phyloP scores from a whole-genome alignment of 169 alveolate species.

The Miamiensis avidus region DNA sequence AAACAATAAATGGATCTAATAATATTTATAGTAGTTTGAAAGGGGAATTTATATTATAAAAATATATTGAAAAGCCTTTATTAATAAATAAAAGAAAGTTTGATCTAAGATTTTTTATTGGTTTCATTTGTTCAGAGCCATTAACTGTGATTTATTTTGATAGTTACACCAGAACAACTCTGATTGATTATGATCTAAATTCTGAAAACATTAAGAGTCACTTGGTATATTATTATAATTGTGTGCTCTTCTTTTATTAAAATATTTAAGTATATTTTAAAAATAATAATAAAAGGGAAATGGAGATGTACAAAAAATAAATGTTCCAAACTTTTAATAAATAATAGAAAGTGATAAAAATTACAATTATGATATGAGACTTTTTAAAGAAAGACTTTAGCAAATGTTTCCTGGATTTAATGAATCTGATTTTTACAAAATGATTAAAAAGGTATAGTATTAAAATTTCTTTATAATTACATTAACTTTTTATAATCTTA shows the following conservation, averaged over 20 bases:
- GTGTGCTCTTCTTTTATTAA: too few species aligned
- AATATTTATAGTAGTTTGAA: too few species aligned
- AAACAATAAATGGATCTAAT: neutral
- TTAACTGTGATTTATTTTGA: neutral
- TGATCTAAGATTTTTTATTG: neutral
- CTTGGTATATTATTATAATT: neutral
- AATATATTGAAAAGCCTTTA: neutral
- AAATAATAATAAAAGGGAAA: neutral
- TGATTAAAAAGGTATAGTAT: neutral
- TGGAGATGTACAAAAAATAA: neutral
- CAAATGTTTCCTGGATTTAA: too few species aligned
- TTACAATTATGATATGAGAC: neutral
- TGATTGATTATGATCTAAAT: neutral
- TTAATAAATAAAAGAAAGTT: too few species aligned
- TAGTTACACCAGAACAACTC: neutral
- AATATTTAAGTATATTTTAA: too few species aligned
- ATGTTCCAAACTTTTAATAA: neutral
- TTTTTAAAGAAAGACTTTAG: neutral
- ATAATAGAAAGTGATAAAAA: neutral
- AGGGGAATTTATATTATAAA: neutral
- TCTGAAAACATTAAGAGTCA: neutral
- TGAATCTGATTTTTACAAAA: too few species aligned
- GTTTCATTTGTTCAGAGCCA: neutral
- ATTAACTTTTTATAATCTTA: too few species aligned
- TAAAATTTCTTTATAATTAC: too few species aligned